Conservation (phyloP, 2,329 filamentous ascomycete species). For the Aspergillus neotritici region DNA sequence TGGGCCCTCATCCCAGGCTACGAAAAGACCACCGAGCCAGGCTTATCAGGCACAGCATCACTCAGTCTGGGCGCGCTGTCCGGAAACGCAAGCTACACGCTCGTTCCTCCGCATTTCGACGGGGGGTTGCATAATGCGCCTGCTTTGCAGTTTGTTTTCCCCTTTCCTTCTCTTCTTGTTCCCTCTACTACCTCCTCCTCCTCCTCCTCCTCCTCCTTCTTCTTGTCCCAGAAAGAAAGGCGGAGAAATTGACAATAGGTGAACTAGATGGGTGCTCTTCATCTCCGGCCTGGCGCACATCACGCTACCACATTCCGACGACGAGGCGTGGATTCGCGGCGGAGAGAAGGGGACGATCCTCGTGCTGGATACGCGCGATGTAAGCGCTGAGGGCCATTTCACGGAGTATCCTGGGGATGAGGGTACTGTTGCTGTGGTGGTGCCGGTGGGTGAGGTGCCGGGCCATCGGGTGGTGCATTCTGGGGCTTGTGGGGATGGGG, state of each 20-base stretch:
- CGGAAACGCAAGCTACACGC: constrained; percentile 31
- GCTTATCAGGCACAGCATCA: constrained; percentile 26
- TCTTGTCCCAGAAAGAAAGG: not conserved
- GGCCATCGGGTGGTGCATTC: constrained; percentile 37
- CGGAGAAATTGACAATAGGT: too few species aligned
- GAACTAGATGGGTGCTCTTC: constrained; percentile 32
- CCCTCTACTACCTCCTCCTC: not conserved
- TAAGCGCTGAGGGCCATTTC: constrained; percentile 38
- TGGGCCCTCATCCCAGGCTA: constrained; percentile 41
- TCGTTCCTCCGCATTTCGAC: constrained; percentile 36
- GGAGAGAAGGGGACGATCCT: constrained; percentile 41
- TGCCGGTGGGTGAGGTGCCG: constrained; percentile 36
- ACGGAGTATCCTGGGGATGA: constrained; percentile 39
- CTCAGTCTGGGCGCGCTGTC: constrained; percentile 29
- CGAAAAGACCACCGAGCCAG: constrained; percentile 25
- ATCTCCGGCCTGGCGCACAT: constrained; percentile 39
- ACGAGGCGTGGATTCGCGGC: constrained; percentile 35
- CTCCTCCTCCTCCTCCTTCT: not conserved
- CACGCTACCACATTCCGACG: constrained; percentile 36
- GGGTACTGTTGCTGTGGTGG: constrained; percentile 32
- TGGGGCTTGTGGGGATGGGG: constrained; percentile 33
- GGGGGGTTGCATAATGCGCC: constrained; percentile 43
- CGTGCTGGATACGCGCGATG: constrained; percentile 40
- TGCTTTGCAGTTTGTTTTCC: constrained; percentile 33
- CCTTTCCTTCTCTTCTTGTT: not conserved